Base-by-base conservation (phyloP, 805 yeast species). In the Grigorovia jiainica region DNA sequence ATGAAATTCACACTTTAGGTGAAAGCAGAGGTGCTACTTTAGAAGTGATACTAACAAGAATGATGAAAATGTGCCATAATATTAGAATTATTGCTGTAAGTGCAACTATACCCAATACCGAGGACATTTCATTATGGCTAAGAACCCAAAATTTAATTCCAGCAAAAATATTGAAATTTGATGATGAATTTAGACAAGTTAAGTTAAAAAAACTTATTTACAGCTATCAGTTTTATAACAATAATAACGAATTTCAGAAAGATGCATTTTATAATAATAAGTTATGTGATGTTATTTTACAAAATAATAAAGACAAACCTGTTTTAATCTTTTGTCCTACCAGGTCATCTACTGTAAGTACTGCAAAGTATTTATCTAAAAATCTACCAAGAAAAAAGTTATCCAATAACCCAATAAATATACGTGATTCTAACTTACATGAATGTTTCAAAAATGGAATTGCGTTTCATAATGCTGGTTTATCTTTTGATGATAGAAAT, bases 381-480 rank as follows among this genome's bases (percentile, higher is more conserved):
- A 49, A 53, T 34, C 46, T 23, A 5, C 17, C 39, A 13, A 8
- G 25, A 13, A 41, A 31, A 16, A 23, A 16, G 5, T 17, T 19
- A 11, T 36, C 19, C 27, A 29, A 24, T n/a, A 29, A 11, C 17
- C 37, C 18, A 25, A n/a, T n/a, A 17, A 34, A 21, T 7, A 30
- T 52, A 3, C 29, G 34, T 8, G 58, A 55, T 27, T 36, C 38
- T 8, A 18, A 29, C 11, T 32, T 51, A 19, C 31, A 16, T 8
- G 49, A 47, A 9, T 52, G 55, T 38, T 34, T 43, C 1, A 32
- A 36, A 4, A 43, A 46, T 6, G 78, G 79, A 0, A 60, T 78
- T 30, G 76, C 73, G 0, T 74, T 62, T 48, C 82, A 78, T 47
- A 79, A 77, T 57, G 82, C 82, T 3, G 82, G 82, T 1, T 55